Percentiles rank a stretch among this genome's conserved stretches.
These are phyloP conservation scores for Ramularia endophylla DNA, from an alignment of 2,329 filamentous ascomycete species.

Conservation along the genomic window DNA sequence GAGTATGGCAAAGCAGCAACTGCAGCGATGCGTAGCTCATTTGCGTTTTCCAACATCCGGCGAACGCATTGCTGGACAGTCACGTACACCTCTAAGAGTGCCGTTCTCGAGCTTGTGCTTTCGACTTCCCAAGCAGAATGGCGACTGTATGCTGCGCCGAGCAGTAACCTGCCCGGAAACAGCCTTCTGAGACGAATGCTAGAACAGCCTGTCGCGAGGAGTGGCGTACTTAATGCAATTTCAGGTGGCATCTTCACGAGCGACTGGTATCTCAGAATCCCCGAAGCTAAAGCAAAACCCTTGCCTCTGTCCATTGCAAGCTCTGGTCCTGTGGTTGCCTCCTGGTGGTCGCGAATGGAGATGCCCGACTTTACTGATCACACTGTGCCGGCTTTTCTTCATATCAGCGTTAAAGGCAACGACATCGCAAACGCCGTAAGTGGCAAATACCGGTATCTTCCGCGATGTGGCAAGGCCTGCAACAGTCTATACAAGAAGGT, in stretches of 20 bases:
- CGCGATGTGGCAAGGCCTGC: conserved; percentile 53
- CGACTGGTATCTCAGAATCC: conserved; percentile 41
- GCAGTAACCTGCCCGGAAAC: conserved; percentile 15
- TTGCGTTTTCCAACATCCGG: conserved; percentile 29
- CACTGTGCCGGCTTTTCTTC: conserved; percentile 40
- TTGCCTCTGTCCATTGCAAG: conserved; percentile 19
- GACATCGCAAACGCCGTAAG: conserved; percentile 7
- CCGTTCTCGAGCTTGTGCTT: conserved; percentile 36
- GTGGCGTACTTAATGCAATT: conserved; percentile 2
- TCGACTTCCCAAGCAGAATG: conserved; percentile 16
- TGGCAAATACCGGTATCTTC: conserved; percentile 49
- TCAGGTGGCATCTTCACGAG: too few relatives aligned
- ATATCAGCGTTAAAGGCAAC: conserved; percentile 31
- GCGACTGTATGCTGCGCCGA: conserved; percentile 26
- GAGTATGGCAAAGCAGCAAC: conserved; percentile 29
- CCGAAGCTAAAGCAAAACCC: conserved; percentile 10
- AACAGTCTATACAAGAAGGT: conserved; percentile 48
- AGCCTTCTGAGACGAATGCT: conserved; percentile 20
- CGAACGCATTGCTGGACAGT: conserved; percentile 36
- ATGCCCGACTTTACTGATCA: conserved; percentile 36
- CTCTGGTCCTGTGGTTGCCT: conserved; percentile 20
- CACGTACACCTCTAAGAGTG: conserved; percentile 30
- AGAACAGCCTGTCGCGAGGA: conserved; percentile 23
- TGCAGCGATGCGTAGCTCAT: conserved; percentile 31
- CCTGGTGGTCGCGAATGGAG: conserved; percentile 34